These are phyloP conservation scores for Persicaria tinctoria DNA, from an alignment of 148 eudicot species.

Conservation along the genomic window DNA sequence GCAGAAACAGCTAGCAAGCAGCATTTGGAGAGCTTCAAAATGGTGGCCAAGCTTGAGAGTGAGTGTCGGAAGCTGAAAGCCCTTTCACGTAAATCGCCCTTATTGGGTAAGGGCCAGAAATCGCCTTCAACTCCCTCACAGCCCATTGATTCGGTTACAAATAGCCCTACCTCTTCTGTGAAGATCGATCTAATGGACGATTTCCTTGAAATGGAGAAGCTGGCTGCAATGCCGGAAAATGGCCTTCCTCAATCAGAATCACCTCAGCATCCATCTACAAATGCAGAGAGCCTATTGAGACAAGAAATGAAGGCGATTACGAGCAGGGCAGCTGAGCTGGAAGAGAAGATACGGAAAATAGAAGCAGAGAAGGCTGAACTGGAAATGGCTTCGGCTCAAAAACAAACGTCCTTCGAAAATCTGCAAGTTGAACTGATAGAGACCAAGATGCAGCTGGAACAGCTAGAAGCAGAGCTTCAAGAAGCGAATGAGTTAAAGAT, in stretches of 20 bases:
- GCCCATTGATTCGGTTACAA: conserved; percentile 47
- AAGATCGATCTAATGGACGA: conserved; percentile 87
- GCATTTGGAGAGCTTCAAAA: conserved; percentile 68
- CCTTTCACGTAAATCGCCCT: conserved; percentile 29
- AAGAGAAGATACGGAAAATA: conserved; percentile 30
- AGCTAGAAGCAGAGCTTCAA: conserved; percentile 43
- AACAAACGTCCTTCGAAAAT: conserved; percentile 23
- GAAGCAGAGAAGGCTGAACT: conserved; percentile 42
- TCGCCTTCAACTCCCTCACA: conserved; percentile 35
- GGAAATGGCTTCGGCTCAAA: conserved; percentile 27
- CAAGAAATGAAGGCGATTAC: conserved; percentile 30
- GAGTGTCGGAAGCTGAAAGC: conserved; percentile 78
- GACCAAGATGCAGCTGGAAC: conserved; percentile 36
- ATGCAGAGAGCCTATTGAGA: conserved; percentile 20
- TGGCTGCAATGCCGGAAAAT: conserved; percentile 55
- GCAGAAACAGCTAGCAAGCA: conserved; percentile 92
- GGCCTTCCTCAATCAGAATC: conserved; percentile 20
- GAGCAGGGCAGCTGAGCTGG: conserved; percentile 23
- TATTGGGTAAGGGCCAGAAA: conserved; percentile 22
- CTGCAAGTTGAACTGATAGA: conserved; percentile 29
- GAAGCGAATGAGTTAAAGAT: conserved; percentile 40
- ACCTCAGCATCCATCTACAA: not conserved
- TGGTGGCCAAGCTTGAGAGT: conserved; percentile 77
- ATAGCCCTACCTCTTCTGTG: conserved; percentile 31
- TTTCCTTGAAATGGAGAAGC: conserved; percentile 87